phyloP scores from a whole-genome alignment of 2,329 filamentous ascomycete genomes.

The Microsporum audouinii region DNA sequence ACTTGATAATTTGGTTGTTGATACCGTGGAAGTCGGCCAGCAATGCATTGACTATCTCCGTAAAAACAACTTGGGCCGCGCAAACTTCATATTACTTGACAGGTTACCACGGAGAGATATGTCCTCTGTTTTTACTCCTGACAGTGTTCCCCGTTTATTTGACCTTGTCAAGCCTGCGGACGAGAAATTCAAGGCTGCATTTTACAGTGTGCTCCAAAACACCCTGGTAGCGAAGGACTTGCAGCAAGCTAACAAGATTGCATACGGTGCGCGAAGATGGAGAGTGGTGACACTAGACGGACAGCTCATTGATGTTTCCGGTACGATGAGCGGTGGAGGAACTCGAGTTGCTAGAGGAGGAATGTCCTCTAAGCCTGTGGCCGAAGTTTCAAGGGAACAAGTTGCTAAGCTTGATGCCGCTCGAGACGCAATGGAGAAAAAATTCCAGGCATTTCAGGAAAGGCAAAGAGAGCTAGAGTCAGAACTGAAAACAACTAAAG shows the following conservation, averaged over 20 bases:
- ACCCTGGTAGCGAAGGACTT: conserved; percentile 87
- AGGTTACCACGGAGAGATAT: conserved; percentile 70
- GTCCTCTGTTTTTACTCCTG: conserved; percentile 71
- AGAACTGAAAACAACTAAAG: conserved; percentile 58
- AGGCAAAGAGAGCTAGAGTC: conserved; percentile 70
- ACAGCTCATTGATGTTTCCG: conserved; percentile 92
- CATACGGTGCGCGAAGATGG: conserved; percentile 88
- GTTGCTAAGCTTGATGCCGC: conserved; percentile 78
- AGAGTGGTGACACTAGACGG: conserved; percentile 91
- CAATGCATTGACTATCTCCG: conserved; percentile 96
- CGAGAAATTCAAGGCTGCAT: conserved; percentile 74
- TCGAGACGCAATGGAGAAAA: conserved; percentile 70
- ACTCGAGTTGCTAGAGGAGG: conserved; percentile 78
- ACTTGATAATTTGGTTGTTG: conserved; percentile 92
- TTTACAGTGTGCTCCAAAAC: conserved; percentile 91
- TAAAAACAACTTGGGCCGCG: conserved; percentile 92
- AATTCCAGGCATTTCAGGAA: conserved; percentile 74
- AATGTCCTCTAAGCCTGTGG: conserved; percentile 93
- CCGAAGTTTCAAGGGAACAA: conserved; percentile 77
- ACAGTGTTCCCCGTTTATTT: conserved; percentile 83
- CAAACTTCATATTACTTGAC: conserved; percentile 93
- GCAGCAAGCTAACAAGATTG: conserved; percentile 92
- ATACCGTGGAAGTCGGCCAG: conserved; percentile 89
- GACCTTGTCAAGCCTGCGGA: conserved; percentile 86
- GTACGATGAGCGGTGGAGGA: conserved; percentile 97